phyloP scores from a whole-genome alignment of 345 rosid species.

The Chamaenerion angustifolium region DNA sequence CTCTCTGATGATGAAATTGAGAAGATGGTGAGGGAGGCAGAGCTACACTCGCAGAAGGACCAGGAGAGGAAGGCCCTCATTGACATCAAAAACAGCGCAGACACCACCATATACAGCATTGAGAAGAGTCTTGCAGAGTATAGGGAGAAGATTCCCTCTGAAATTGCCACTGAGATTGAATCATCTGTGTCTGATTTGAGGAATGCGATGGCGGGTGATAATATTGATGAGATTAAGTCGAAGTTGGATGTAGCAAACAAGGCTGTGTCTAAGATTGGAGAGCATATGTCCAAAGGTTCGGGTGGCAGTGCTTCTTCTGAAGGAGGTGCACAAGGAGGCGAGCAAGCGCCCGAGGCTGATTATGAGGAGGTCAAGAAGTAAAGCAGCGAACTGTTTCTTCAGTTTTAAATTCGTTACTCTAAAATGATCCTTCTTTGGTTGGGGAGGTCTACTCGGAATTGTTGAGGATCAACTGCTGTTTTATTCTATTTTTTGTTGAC shows the following conservation, averaged over 20 bases:
- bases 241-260: slow-evolving; percentile 72
- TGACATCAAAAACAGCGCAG: slow-evolving; percentile 58
- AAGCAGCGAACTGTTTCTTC: slow-evolving; percentile 12
- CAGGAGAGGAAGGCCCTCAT: slow-evolving; percentile 60
- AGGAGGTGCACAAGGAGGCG: slow-evolving; percentile 54
- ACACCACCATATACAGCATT: slow-evolving; percentile 67
- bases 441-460: too few relatives aligned
- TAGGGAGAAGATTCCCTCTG: slow-evolving; percentile 64
- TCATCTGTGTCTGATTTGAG: slow-evolving; percentile 56
- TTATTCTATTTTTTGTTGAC: too few relatives aligned
- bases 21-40: slow-evolving; percentile 86
- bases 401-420: too few relatives aligned
- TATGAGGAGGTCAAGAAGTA: slow-evolving; percentile 76
- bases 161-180: slow-evolving; percentile 64
- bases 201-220: slow-evolving; percentile 46
- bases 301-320: slow-evolving; percentile 34
- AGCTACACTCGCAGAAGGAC: slow-evolving; percentile 62
- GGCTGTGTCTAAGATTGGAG: slow-evolving; percentile 78
- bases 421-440: too few relatives aligned
- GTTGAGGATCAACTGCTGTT: too few relatives aligned
- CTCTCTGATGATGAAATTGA: slow-evolving; percentile 73
- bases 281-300: slow-evolving; percentile 49
- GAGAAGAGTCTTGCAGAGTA: slow-evolving; percentile 82
- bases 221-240: slow-evolving; percentile 50
- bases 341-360: slow-evolving; percentile 69